Evolutionary conservation across 2,329 filamentous ascomycete genomes (phyloP).

Genomic region (Aspergillus brasiliensis): DNA sequence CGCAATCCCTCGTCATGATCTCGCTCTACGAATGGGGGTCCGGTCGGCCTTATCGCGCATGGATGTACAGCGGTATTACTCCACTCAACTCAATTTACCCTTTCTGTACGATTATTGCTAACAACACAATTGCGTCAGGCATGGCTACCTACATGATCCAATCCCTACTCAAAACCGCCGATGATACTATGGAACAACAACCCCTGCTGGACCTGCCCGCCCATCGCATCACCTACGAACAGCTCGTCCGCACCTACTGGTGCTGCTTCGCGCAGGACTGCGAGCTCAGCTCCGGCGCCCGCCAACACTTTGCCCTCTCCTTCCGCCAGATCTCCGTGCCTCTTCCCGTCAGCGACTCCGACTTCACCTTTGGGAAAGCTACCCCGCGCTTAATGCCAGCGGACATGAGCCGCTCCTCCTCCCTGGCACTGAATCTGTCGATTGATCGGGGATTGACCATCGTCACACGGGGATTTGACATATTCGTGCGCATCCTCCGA

Average conservation of each 20-base stretch:
- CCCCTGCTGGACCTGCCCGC: slow-evolving; percentile 30
- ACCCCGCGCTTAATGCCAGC: slow-evolving; percentile 31
- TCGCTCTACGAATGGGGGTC: slow-evolving; percentile 41
- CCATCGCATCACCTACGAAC: slow-evolving; percentile 30
- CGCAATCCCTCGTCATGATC: slow-evolving; percentile 41
- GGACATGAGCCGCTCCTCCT: slow-evolving; percentile 28
- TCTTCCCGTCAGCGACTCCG: slow-evolving; percentile 38
- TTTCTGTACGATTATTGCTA: not conserved
- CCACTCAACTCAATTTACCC: too few species aligned
- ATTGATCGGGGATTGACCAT: slow-evolving; percentile 39
- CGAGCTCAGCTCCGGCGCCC: slow-evolving; percentile 39
- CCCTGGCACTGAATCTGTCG: slow-evolving; percentile 25
- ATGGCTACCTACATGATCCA: slow-evolving; percentile 46
- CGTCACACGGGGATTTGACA: slow-evolving; percentile 41
- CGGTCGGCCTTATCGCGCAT: slow-evolving; percentile 39
- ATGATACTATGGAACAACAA: slow-evolving; percentile 41
- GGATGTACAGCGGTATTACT: slow-evolving; percentile 41
- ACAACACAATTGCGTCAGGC: slow-evolving; percentile 23
- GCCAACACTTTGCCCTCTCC: slow-evolving; percentile 40
- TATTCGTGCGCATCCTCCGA: slow-evolving; percentile 39
- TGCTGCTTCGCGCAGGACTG: slow-evolving; percentile 42
- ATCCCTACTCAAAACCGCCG: slow-evolving; percentile 38
- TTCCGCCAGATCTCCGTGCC: slow-evolving; percentile 42
- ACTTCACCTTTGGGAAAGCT: slow-evolving; percentile 36
- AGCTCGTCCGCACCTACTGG: slow-evolving; percentile 43